Base-by-base conservation (phyloP, 345 rosid genomes). In the Populus euphratica region DNA sequence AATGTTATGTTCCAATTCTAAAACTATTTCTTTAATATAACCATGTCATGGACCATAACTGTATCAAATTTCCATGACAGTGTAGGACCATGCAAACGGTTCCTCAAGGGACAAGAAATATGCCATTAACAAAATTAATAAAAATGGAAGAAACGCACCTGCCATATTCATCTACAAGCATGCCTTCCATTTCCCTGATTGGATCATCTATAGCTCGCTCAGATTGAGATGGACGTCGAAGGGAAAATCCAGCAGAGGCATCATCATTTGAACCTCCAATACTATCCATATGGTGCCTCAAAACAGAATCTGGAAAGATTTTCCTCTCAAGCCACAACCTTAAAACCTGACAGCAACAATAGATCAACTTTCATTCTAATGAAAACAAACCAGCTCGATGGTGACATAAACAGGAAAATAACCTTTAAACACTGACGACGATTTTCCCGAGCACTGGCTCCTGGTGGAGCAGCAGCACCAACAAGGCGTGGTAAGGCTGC, bases 371-470 rank as follows among this genome's bases (percentile, higher is more conserved):
- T 73, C 69, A 80, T 78, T 35, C 49, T 70, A 64, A 76, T 72
- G 23, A 77, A 73, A 56, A 73, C 20, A 54, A 56, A 72, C 43
- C 7, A 16, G 12, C 6, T 21, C 5, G n/a, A 47, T 43, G 73
- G 2, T 64, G n/a, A 35, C 29, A 79, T 29, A 72, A 70, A 49
- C 68, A 35, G 38, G 38, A 77, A 67, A 70, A 80, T 62, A 75
- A 91, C 99, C 96, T 96, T 96, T 61, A 90, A 94, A 88, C 99
- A 96, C 76, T 93, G 97, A 74, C 93, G 98, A 39, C 98, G 97
- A 81, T 96, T 96, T 85, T 96, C 98, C 75, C 94, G 94, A 76
- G 97, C 92, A 83, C 90, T 85, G 63, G 85, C 76, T 65, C 99
- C 99, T 61, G 91, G 77, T 76, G 99, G 97, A 74, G 92, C 98